These are phyloP conservation scores for Erodium maritimum DNA, from an alignment of 345 rosid species.

Conservation along the genomic window DNA sequence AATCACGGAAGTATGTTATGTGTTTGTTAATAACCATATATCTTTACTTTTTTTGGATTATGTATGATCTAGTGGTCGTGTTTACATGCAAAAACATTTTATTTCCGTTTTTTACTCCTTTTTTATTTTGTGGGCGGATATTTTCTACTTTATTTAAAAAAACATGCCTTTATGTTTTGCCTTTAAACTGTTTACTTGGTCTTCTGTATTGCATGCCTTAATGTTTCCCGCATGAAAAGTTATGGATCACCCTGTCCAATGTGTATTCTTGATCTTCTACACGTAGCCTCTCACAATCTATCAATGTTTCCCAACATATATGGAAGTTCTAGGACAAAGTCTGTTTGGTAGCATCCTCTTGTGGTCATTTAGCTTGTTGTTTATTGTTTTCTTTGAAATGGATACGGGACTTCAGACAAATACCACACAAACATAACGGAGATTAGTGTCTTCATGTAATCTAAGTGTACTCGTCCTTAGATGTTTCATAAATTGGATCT, in stretches of 20 bases:
- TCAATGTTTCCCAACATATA: neutral
- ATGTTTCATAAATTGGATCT: too few species aligned
- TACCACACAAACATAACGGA: too few species aligned
- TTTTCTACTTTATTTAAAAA: too few species aligned
- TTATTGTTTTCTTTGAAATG: neutral
- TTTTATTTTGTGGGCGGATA: neutral
- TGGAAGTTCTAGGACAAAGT: neutral
- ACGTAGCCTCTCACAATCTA: neutral
- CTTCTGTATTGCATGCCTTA: too few species aligned
- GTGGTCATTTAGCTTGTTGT: neutral
- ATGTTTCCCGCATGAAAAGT: too few species aligned
- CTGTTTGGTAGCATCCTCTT: neutral
- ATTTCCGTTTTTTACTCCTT: neutral
- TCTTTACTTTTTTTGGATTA: conserved; percentile 7
- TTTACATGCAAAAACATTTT: neutral
- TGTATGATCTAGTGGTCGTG: neutral
- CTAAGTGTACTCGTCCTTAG: too few species aligned
- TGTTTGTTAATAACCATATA: neutral
- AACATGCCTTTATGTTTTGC: neutral
- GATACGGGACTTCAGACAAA: neutral
- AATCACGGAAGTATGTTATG: conserved; percentile 64
- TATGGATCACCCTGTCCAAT: neutral
- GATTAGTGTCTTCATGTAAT: too few species aligned
- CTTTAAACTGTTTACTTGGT: too few species aligned
- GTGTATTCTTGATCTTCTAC: neutral